Conservation (phyloP, 805 yeast species). For the Alloascoidea africana region DNA sequence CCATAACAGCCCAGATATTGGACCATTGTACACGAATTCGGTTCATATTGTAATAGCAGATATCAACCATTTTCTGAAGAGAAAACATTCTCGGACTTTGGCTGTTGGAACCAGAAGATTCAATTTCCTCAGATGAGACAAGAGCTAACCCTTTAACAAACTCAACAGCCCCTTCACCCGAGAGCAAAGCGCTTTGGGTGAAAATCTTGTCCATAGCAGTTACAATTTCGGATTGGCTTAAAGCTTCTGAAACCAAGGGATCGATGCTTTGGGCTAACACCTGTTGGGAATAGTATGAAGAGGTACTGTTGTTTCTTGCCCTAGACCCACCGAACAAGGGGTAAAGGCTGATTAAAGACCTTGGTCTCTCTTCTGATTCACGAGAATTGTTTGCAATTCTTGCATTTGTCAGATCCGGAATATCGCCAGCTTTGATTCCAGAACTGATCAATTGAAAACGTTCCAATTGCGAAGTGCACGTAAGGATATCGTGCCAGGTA, state of each 20-base stretch:
- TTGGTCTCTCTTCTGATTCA: not conserved
- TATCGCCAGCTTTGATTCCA: conserved; percentile 68
- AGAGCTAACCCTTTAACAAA: conserved; percentile 80
- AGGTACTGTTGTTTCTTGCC: conserved; percentile 1
- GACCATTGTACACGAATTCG: conserved; percentile 96
- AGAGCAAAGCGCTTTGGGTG: conserved; percentile 61
- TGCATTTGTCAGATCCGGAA: conserved; percentile 78
- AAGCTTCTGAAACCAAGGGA: not conserved
- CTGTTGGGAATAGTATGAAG: not conserved
- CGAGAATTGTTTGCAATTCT: conserved; percentile 33
- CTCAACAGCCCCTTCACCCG: conserved; percentile 73
- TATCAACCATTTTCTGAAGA: conserved; percentile 89
- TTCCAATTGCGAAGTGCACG: conserved; percentile 81
- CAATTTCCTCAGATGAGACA: conserved; percentile 84
- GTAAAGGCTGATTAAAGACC: not conserved
- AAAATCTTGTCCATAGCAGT: conserved; percentile 80
- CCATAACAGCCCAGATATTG: conserved; percentile 91
- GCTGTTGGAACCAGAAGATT: conserved; percentile 66
- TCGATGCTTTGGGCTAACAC: not conserved
- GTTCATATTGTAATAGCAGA: conserved; percentile 93
- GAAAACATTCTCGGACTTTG: conserved; percentile 83
- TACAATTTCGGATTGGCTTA: conserved; percentile 36
- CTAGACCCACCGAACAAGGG: not conserved
- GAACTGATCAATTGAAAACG: conserved; percentile 76
- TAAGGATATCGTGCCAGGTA: conserved; percentile 77